These are phyloP conservation scores for Claviceps sp. DNA, from an alignment of 2,329 filamentous ascomycete species.

Conservation along the genomic window DNA sequence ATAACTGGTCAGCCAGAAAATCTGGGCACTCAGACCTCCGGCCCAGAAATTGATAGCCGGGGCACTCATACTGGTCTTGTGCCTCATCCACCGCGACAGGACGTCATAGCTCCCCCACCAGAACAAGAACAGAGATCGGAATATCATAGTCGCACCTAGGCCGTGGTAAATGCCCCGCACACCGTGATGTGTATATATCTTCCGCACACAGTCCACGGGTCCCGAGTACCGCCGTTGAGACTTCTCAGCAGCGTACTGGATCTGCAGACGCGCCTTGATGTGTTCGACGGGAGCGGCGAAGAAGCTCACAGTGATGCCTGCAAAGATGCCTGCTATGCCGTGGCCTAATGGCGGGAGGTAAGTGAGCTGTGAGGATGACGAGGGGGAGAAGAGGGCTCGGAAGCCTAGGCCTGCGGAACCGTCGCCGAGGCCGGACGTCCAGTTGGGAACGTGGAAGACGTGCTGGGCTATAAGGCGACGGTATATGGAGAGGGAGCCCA, in stretches of 20 bases:
- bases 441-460: conserved; percentile 47
- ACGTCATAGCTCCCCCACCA: conserved; percentile 97
- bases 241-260: conserved; percentile 79
- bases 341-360: conserved; percentile 67
- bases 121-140: conserved; percentile 89
- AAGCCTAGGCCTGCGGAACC: conserved; percentile 9
- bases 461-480: conserved; percentile 70
- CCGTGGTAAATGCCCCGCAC: conserved; percentile 75
- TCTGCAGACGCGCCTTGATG: conserved; percentile 83
- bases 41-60: conserved; percentile 95
- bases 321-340: conserved; percentile 74
- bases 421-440: conserved; percentile 15
- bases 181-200: conserved; percentile 60
- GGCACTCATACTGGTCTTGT: conserved; percentile 55
- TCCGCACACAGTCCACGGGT: conserved; percentile 68
- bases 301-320: conserved; percentile 82
- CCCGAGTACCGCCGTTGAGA: conserved; percentile 68
- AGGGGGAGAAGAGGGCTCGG: not conserved
- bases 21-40: conserved; percentile 78
- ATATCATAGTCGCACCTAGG: conserved; percentile 70
- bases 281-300: conserved; percentile 92
- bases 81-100: conserved; percentile 53
- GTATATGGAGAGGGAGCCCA: conserved; percentile 84
- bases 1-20: conserved; percentile 90
- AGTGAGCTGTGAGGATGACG: conserved; percentile 4